Base-by-base conservation (phyloP, 768 basidiomycete genomes). In the Leccinum sublutescens region DNA sequence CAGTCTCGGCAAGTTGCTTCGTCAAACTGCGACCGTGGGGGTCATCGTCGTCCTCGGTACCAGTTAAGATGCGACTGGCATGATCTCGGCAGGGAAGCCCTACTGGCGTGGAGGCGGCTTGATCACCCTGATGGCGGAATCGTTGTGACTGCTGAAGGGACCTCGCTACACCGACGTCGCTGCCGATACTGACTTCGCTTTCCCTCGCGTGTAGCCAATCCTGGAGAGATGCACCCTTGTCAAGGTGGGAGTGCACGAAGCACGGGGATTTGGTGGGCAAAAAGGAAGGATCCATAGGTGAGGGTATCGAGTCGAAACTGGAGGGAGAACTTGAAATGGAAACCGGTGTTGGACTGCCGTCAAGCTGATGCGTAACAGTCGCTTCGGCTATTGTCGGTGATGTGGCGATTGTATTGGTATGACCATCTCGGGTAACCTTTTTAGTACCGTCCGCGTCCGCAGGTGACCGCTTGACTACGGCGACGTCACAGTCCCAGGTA, bases 1-100 rank as follows among this genome's bases (percentile, higher is more conserved):
- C 97, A 19, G 97, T 99, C 77, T 96, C 96, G 8, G 96, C 97
- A 14, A 99, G 81, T 65, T 95, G 93, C 70, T 84, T 88, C 6
- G 97, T 98, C 67, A 98, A 75, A 70, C 88, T 95, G 47, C 84
- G 82, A 1, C 82, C 83, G 61, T 84, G 85, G 49, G 86, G 87
- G 23, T 91, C 87, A 29, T 88, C 86, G 23, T 88, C 86, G 31
- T 85, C 87, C 50, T 81, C 82, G 50, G 34, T 54, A 29, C 57
- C 51, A 17, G 69, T 45, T 43, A 70, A 54, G 8, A 59, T 50
- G 48, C 58, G 66, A 31, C 64, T 57, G 14, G 66, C 12, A n/a
- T 56, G 29, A 50, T 75, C 64, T 27, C 57, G 51, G 52, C 17
- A 38, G 19, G 57, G 58, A 52, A 72, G 52, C 9, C 65, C 68